phyloP scores from a whole-genome alignment of 1,284 basidiomycete genomes.

The Cryptococcus sp. region DNA sequence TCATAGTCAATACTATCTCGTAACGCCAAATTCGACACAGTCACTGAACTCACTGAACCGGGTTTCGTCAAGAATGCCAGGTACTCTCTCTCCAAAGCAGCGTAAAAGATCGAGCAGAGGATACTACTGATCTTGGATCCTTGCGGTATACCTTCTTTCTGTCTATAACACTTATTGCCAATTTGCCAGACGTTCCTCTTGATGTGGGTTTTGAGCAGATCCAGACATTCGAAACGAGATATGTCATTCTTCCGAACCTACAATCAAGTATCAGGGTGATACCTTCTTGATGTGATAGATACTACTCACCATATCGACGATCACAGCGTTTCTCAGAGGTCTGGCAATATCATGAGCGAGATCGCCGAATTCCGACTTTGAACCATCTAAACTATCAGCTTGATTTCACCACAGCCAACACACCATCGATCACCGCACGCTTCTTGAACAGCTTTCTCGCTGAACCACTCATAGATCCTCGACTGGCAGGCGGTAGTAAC shows the following conservation, averaged over 20 bases:
- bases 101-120: constrained; percentile 91
- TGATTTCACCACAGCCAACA: constrained; percentile 17
- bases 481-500: constrained; percentile 33
- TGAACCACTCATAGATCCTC: constrained; percentile 26
- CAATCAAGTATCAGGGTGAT: not conserved
- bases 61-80: constrained; percentile 59
- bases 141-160: constrained; percentile 89
- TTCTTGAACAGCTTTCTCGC: constrained; percentile 35
- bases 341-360: constrained; percentile 57
- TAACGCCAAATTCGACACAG: not conserved
- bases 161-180: constrained; percentile 50
- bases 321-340: constrained; percentile 69
- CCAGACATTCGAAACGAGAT: constrained; percentile 58
- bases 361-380: constrained; percentile 14
- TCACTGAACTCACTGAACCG: constrained; percentile 56
- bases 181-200: constrained; percentile 87
- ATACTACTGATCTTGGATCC: constrained; percentile 86
- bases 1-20: not conserved
- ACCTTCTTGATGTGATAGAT: not conserved
- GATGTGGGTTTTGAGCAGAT: constrained; percentile 81
- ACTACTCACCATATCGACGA: constrained; percentile 69
- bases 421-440: constrained; percentile 24
- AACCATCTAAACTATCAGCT: constrained; percentile 49
- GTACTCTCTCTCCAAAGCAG: constrained; percentile 70
- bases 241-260: constrained; percentile 24